Base-by-base conservation (phyloP, 106 monocot species). In the Acorus gramineus region DNA sequence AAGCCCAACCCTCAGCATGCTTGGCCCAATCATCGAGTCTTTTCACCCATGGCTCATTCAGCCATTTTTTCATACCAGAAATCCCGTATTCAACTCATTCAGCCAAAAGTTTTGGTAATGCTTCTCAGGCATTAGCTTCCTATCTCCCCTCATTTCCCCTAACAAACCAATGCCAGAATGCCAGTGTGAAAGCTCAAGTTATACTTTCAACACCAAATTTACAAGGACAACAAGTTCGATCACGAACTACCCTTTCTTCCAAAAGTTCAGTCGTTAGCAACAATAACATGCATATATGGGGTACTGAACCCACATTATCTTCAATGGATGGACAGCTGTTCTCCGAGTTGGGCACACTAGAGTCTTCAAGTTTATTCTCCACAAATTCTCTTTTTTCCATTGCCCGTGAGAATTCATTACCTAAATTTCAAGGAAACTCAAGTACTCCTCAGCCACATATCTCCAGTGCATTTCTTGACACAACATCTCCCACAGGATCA, bases 321-420 rank as follows among this genome's bases (percentile, higher is more conserved):
- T 42, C 11, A 12, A 47, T 71, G 70, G 77, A 71, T 51, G 69
- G 63, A 42, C 57, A 52, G 50, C 7, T 77, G 49, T 13, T 56
- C 4, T 46, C 68, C 53, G 68, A 56, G 28, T 55, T 69, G 49
- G 68, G 14, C 55, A n/a, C 60, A 5, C 52, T 51, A n/a, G 69
- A 64, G 0, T 62, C 50, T 49, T 52, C 66, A 11, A 55, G 55
- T 50, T 14, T 10, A 11, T 42, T 11, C 44, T 55, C 52, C 2
- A 55, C 57, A 45, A 76, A 14, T 46, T 53, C 57, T 45, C 4
- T 13, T 52, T 59, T 44, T 66, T 13, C 28, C 74, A 8, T 47
- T 72, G 9, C 59, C 49, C 46, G 46, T 4, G 10, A 44, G 11
- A 60, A 50, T 68, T 3, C 52, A 44, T 55, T 52, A 45, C 55